Conservation (phyloP, 2,329 filamentous ascomycete species). For the Fusarium kyushuense region DNA sequence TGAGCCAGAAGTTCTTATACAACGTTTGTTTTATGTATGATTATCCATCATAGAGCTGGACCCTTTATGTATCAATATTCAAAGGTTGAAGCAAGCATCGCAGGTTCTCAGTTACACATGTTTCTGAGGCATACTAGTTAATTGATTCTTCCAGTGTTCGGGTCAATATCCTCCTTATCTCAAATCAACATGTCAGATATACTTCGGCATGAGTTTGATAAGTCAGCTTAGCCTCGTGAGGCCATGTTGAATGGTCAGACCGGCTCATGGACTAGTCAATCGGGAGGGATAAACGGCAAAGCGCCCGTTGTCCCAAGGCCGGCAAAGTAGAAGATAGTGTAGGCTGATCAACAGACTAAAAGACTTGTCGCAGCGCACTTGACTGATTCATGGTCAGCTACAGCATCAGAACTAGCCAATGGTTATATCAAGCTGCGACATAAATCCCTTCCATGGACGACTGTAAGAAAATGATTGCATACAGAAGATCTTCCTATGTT, state of each 20-base stretch:
- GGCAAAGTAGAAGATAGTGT: not conserved
- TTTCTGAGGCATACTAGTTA: not conserved
- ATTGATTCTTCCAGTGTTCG: not conserved
- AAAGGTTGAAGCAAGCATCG: not conserved
- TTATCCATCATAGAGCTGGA: constrained; percentile 30
- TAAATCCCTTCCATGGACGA: constrained; percentile 1
- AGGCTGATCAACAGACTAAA: not conserved
- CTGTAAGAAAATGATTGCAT: constrained; percentile 5
- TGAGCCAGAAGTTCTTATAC: constrained; percentile 8
- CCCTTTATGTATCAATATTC: constrained; percentile 32
- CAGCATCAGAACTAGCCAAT: not conserved
- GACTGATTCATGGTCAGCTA: constrained; percentile 12
- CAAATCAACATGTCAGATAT: not conserved
- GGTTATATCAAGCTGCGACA: not conserved
- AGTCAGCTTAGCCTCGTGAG: not conserved
- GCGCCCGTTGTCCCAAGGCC: not conserved
- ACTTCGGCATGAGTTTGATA: not conserved
- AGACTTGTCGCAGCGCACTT: not conserved
- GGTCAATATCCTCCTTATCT: not conserved
- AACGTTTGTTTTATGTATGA: constrained; percentile 31
- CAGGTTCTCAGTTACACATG: not conserved
- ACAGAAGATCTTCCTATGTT: not conserved
- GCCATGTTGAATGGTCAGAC: not conserved
- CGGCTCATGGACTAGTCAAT: not conserved
- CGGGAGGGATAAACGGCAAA: not conserved